Conservation (phyloP, 495 filamentous ascomycete species). For the Trichocladium antarcticum region DNA sequence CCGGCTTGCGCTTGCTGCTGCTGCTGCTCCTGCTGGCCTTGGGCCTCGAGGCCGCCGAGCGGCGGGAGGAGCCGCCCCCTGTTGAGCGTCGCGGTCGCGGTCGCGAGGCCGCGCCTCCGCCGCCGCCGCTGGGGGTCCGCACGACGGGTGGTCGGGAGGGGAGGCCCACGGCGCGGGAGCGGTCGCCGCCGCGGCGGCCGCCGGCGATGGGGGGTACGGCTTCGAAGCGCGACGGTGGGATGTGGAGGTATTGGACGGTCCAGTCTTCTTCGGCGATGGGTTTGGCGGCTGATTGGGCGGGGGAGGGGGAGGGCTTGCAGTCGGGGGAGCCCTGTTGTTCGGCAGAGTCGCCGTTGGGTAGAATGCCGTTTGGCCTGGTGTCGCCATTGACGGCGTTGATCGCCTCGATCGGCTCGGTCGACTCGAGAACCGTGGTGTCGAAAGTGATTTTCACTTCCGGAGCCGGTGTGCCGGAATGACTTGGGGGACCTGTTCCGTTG, state of each 20-base stretch:
- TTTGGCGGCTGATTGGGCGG: background rate
- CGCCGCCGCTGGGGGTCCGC: conserved; percentile 14
- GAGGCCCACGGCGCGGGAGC: conserved; percentile 15
- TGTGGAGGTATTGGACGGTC: conserved; percentile 38
- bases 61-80: conserved; percentile 13
- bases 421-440: conserved; percentile 30
- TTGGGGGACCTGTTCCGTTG: conserved; percentile 24
- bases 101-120: conserved; percentile 16
- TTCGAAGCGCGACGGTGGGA: conserved; percentile 72
- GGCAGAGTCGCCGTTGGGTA: conserved; percentile 11
- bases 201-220: conserved; percentile 61
- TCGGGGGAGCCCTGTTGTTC: conserved; percentile 22
- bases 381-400: conserved; percentile 2
- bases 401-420: conserved; percentile 33
- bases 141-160: conserved; percentile 24
- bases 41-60: conserved; percentile 23
- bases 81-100: conserved; percentile 20
- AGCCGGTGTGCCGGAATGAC: conserved; percentile 11
- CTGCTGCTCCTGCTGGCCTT: conserved; percentile 19
- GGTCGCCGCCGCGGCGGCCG: conserved; percentile 21
- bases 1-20: conserved; percentile 35
- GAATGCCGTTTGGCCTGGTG: conserved; percentile 15
- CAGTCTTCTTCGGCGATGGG: conserved; percentile 21
- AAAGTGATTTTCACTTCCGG: conserved; percentile 14
- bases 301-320: background rate